A percentile compares a stretch with the other conserved stretches of the same genome.
Evolutionary conservation across 23 red algal species (phyloP).

Genomic region (Agarophyton chilense): DNA sequence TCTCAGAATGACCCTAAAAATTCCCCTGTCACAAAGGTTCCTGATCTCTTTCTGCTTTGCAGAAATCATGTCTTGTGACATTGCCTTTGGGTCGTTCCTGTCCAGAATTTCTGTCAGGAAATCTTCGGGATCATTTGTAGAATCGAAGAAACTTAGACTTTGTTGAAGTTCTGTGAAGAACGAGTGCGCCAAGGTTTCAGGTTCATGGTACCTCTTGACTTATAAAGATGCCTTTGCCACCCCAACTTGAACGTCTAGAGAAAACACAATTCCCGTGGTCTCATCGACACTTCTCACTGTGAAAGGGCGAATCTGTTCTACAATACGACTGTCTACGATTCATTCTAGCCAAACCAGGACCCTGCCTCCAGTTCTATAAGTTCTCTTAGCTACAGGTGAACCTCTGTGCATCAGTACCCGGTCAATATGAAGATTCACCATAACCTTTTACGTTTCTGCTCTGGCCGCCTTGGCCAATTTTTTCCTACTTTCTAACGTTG

Average conservation of each 20-base stretch:
- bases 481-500: background rate
- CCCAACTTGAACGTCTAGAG: background rate
- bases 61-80: no score
- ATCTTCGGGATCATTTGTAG: background rate
- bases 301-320: conserved; percentile 26
- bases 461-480: background rate
- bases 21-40: background rate
- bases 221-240: background rate
- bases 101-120: background rate
- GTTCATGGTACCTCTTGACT: background rate
- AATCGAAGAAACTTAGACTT: no score
- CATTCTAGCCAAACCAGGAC: conserved; percentile 25
- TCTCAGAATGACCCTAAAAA: background rate
- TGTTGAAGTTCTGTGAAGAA: no score
- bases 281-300: background rate
- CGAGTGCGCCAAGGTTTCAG: no score
- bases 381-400: background rate
- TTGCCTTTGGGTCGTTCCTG: background rate
- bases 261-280: conserved; percentile 6
- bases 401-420: background rate
- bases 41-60: conserved; percentile 6
- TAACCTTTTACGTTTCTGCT: background rate
- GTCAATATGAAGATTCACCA: background rate
- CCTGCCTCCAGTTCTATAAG: background rate
- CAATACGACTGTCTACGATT: background rate